Percentiles rank a stretch among this genome's conserved stretches.
These are phyloP conservation scores for Kockovaella imperatae DNA, from an alignment of 768 basidiomycete species.

Conservation along the genomic window DNA sequence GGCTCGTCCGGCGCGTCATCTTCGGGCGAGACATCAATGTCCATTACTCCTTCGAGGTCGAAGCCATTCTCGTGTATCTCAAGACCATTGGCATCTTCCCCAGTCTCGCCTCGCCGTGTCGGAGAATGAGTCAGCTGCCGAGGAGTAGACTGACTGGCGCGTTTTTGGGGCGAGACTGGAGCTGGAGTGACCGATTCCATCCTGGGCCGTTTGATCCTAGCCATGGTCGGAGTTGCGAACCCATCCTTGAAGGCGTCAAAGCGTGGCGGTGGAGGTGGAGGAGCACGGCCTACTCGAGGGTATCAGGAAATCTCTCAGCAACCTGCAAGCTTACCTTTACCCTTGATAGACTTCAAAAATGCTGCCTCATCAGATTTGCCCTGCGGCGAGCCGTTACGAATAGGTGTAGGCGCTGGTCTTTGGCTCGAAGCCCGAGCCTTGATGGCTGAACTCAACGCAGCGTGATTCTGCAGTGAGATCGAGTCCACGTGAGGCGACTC, in stretches of 20 bases:
- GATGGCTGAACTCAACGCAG: slow-evolving; percentile 13
- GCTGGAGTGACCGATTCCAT: slow-evolving; percentile 14
- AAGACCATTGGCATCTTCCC: neutral
- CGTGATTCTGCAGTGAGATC: slow-evolving; percentile 8
- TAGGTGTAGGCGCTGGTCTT: slow-evolving; percentile 13
- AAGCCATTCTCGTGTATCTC: neutral
- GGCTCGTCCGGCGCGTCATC: neutral
- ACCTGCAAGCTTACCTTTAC: slow-evolving; percentile 12
- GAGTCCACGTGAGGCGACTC: neutral
- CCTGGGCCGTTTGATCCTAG: slow-evolving; percentile 18
- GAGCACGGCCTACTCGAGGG: slow-evolving; percentile 4
- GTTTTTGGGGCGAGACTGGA: slow-evolving; percentile 4
- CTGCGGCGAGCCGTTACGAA: slow-evolving; percentile 12
- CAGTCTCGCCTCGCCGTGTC: too few species aligned
- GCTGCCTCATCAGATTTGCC: slow-evolving; percentile 1
- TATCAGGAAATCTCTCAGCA: slow-evolving; percentile 1
- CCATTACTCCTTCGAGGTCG: neutral
- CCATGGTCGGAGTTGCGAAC: slow-evolving; percentile 14
- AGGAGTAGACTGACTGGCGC: too few species aligned
- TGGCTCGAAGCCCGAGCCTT: slow-evolving; percentile 7
- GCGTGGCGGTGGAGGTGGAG: slow-evolving; percentile 8
- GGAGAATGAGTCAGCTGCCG: too few species aligned
- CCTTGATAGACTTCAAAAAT: slow-evolving; percentile 10
- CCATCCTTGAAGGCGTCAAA: slow-evolving; percentile 29
- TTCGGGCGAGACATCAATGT: neutral